Base-by-base conservation (phyloP, 2,329 filamentous ascomycete genomes). In the Exophiala sp. region DNA sequence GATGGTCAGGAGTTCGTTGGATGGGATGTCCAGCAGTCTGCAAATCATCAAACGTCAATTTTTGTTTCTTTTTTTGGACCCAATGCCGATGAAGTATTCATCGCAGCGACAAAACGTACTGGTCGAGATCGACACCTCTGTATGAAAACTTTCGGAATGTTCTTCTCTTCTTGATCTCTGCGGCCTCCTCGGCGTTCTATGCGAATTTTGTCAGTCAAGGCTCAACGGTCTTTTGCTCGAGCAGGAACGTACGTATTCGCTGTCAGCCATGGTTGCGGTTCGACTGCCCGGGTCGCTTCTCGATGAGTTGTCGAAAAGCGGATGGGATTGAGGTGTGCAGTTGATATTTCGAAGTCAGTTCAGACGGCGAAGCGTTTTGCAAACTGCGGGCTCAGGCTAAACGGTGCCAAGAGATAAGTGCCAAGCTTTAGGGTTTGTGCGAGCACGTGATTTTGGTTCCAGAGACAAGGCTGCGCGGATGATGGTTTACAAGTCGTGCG, bases 91-190 rank as follows among this genome's bases (percentile, higher is more conserved):
- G n/a, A 40, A 20, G 3, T n/a, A 45, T 34, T 29, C 43, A 40
- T 35, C 11, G 33, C 43, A 54, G 63, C 54, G 24, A 29, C 24
- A 5, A 47, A 63, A 81, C 91, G 73, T 91, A 96, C 92, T 96
- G 89, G 78, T 99, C 94, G 78, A 99, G 91, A 79, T 99, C 94
- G 78, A 99, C 89, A 75, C 94, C 94, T 76, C 94, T 89, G 89
- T 96, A 99, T 69, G 91, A 94, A 78, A 97, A 99, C 88, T 97
- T 99, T 83, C 91, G 89, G 89, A 97, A 96, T 70, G 91, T 82
- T 92, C 94, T 95, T 84, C 88, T 95, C 85, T 89, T 95, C 91
- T 97, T 99, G 80, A 99, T 82, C 89, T 96, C 94, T 76, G 91
- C 92, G 80, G 92, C 92, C 85, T 94, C 89, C 83, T 95, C 91